Evolutionary conservation across 257 asterid genomes (phyloP), one percentile per base, ranked within the genome.

Genomic region (Fraxinus americana): DNA sequence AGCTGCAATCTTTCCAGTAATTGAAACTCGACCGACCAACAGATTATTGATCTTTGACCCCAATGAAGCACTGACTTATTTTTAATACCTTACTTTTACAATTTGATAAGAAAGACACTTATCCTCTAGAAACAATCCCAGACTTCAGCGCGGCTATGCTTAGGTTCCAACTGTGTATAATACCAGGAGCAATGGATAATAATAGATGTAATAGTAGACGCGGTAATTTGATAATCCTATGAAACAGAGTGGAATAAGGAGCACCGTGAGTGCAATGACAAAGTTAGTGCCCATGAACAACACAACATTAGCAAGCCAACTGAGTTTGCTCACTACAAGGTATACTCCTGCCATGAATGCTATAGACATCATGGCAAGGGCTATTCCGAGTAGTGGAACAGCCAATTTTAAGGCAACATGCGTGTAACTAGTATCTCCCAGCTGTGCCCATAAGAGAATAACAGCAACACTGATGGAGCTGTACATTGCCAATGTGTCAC

Each of bases 381-480:
- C 85, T 67, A 87, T 43, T 43, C 88, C 92, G 30, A 87, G 77
- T 27, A 87, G 77, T 35, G 90, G 87, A 75, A 82, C 29, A 29
- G 88, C 85, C 30, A 78, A 36, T 32, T 79, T 87, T 19, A 87
- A 36, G 76, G 89, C 91, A 27, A 77, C n/a, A 0, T 54, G 82
- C 79, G 73, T 82, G 67, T 85, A 69, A 30, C 73, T 81, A 34
- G 83, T 85, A 75, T 85, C 90, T 19, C 90, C 89, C 69, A 85
- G 9, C 71, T 89, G 92, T 45, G 91, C 91, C 92, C 91, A 87
- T 34, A 87, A 52, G 77, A 89, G 89, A 11, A 73, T 80, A 68
- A 85, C 86, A 41, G 80, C 88, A 65, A 85, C 91, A 3, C 79
- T 73, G 69, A 83, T 65, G 57, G 92, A 87, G 83, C 79, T 80